phyloP scores from a whole-genome alignment of 371 early-diverging fungal genomes.

The Coemansia sp. region DNA sequence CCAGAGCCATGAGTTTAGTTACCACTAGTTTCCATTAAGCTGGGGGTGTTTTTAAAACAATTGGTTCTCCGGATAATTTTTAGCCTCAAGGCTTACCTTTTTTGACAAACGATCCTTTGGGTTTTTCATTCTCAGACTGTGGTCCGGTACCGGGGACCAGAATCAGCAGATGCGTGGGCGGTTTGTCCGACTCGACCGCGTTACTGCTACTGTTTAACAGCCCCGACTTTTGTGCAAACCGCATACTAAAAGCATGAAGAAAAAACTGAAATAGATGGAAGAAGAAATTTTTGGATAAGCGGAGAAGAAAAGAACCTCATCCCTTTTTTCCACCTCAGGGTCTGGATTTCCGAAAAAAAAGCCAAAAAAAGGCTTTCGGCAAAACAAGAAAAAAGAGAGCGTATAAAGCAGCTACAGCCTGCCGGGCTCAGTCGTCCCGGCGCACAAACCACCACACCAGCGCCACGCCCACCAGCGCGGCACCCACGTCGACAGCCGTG shows the following conservation, averaged over 20 bases:
- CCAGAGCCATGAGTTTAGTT: no score
- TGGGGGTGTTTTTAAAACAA: no score
- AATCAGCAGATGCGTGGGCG: slow-evolving; percentile 33
- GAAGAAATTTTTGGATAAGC: no score
- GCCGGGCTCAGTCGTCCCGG: not conserved
- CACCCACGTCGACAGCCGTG: slow-evolving; percentile 30
- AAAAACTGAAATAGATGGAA: no score
- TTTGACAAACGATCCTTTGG: slow-evolving; percentile 35
- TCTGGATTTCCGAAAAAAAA: no score
- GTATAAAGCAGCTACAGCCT: no score
- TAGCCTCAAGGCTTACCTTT: not conserved
- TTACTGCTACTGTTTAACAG: not conserved
- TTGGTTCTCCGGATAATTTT: no score
- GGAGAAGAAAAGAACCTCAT: no score
- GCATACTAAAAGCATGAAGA: not conserved
- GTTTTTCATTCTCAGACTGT: slow-evolving; percentile 35
- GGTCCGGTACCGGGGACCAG: slow-evolving; percentile 48
- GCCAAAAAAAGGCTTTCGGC: no score
- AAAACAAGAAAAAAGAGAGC: no score
- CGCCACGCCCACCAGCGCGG: slow-evolving; percentile 31
- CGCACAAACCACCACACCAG: slow-evolving; percentile 33
- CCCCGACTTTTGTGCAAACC: slow-evolving; percentile 1
- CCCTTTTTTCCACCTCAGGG: no score
- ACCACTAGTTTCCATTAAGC: no score
- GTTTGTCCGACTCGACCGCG: not conserved